phyloP scores from a whole-genome alignment of 768 basidiomycete species.

The Gyrodon lividus region DNA sequence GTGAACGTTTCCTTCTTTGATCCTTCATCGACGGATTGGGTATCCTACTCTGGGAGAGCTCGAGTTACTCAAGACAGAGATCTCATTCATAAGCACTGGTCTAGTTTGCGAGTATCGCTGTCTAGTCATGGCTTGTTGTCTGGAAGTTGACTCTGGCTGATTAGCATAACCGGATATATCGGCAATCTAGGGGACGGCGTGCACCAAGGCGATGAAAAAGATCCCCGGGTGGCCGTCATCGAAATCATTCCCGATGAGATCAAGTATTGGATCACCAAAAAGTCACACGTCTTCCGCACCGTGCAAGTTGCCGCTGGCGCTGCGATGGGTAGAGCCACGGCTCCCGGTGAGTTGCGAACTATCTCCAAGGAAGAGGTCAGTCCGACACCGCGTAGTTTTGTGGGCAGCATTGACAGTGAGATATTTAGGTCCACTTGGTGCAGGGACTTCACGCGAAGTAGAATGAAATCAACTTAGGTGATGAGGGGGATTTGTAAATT shows the following conservation, averaged over 20 bases:
- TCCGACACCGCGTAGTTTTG: constrained; percentile 3
- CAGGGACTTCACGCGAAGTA: constrained; percentile 28
- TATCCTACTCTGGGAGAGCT: constrained; percentile 73
- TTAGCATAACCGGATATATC: constrained; percentile 73
- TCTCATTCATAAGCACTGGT: constrained; percentile 66
- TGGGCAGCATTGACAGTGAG: background rate
- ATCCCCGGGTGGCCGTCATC: constrained; percentile 79
- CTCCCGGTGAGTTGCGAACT: constrained; percentile 75
- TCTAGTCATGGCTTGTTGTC: background rate
- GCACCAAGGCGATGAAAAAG: constrained; percentile 76
- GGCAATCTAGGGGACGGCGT: constrained; percentile 83
- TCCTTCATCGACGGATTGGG: constrained; percentile 71
- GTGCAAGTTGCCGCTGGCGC: constrained; percentile 60
- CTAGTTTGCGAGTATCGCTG: constrained; percentile 38
- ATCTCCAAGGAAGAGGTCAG: constrained; percentile 73
- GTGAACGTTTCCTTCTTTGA: constrained; percentile 84
- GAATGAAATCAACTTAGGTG: constrained; percentile 1
- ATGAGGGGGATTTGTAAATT: background rate
- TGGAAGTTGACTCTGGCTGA: background rate
- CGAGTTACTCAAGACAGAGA: constrained; percentile 60
- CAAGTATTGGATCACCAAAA: constrained; percentile 74
- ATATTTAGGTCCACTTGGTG: constrained; percentile 42
- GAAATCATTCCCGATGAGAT: constrained; percentile 80
- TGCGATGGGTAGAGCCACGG: constrained; percentile 58
- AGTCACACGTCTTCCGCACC: constrained; percentile 54